A percentile compares a stretch with the other conserved stretches of the same genome.
Evolutionary conservation across 2,329 filamentous ascomycete species (phyloP).

Genomic region (Fusarium sp.): DNA sequence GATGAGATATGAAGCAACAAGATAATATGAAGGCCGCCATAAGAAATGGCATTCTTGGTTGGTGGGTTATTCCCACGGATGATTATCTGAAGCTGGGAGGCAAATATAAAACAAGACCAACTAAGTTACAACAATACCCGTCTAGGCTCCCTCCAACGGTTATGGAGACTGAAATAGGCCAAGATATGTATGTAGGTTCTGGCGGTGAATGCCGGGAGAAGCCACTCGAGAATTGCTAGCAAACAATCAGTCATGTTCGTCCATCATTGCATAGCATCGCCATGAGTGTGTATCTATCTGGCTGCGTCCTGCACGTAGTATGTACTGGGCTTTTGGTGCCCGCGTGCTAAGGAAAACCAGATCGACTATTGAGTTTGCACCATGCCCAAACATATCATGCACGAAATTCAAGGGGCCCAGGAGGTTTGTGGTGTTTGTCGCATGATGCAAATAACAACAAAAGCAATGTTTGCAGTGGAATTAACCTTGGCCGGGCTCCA

Average conservation of each 20-base stretch:
- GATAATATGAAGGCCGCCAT: neutral
- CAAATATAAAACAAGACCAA: too few species aligned
- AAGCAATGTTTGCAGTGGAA: neutral
- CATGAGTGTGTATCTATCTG: neutral
- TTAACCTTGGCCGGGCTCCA: neutral
- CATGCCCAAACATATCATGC: constrained; percentile 3
- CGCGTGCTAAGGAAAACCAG: constrained; percentile 3
- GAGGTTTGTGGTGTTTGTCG: neutral
- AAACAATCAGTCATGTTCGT: neutral
- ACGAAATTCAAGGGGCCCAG: neutral
- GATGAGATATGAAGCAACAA: neutral
- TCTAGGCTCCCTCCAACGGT: neutral
- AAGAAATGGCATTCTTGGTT: neutral
- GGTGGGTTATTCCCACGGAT: neutral
- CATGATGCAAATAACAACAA: constrained; percentile 7
- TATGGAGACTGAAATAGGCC: neutral
- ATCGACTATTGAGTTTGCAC: constrained; percentile 5
- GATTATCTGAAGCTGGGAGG: neutral
- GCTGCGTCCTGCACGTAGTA: neutral
- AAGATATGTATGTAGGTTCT: neutral
- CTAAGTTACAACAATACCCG: neutral
- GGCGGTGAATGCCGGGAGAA: constrained; percentile 12
- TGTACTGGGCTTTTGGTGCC: neutral
- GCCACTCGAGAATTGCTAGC: constrained; percentile 9
- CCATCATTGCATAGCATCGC: neutral